Evolutionary conservation across 768 basidiomycete genomes (phyloP), one percentile per base, ranked within the genome.

Genomic region (Suillus discolor): DNA sequence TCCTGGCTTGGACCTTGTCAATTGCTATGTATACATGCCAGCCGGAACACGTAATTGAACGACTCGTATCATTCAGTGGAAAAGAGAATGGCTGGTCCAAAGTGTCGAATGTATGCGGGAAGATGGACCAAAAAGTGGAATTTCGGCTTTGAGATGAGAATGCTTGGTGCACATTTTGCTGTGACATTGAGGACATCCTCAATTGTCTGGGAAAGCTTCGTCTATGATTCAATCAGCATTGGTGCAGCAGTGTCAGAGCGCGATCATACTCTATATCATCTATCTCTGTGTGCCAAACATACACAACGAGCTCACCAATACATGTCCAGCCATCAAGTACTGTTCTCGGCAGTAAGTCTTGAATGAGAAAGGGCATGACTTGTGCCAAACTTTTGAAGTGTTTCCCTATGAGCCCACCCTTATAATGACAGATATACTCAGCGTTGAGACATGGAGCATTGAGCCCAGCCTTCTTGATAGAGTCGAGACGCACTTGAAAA

Each of bases 241-340:
- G 20, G 23, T 18, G 23, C 13, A 2, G 18, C 25, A 49, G 20
- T 39, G 6, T 49, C 44, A 45, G 44, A 8, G 9, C 4, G 4
- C 20, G 0, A 45, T 45, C 20, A n/a, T 45, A 45, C 74, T 79
- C 72, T 23, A 72, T 70, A 57, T 83, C 68, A 0, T 66, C 54
- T 18, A 84, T 84, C n/a, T n/a, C 74, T 0, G 76, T 74, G 12
- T 81, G 67, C 84, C 84, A 85, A 0, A 84, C 69, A 0, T 83
- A 71, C 0, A 81, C 77, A 0, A 73, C 57, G 0, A 84, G 74
- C 13, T 75, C 71, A 0, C 80, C 79, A 28, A 28, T 28, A 28
- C 28, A 28, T 3, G 28, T 28, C 28, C 28, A 28, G 28, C 28
- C 28, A 28, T 28, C 28, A 28, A 81, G 76, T 2, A 74, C 71